Percentiles rank a stretch among this genome's conserved stretches.
phyloP scores from a whole-genome alignment of 345 rosid species.

The Turnera subulata region DNA sequence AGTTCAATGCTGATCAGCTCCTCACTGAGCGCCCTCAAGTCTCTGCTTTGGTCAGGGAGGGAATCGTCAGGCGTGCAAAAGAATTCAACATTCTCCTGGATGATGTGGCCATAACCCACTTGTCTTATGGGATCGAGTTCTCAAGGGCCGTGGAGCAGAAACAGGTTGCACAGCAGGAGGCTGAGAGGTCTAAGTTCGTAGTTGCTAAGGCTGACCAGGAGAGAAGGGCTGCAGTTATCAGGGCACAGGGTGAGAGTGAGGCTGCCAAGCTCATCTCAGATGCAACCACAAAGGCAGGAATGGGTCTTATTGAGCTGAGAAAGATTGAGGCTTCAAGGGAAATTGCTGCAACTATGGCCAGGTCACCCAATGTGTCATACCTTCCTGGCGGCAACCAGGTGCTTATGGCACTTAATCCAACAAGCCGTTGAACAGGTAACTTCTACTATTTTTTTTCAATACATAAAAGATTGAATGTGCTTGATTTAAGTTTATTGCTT shows the following conservation, averaged over 20 bases:
- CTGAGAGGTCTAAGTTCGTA: slow-evolving; percentile 88
- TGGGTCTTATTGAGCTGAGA: slow-evolving; percentile 92
- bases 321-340: slow-evolving; percentile 97
- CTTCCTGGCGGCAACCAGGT: slow-evolving; percentile 87
- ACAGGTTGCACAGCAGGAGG: slow-evolving; percentile 99
- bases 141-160: slow-evolving; percentile 95
- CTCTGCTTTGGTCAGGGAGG: slow-evolving; percentile 76
- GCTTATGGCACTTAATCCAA: slow-evolving; percentile 68
- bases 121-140: slow-evolving; percentile 89
- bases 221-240: slow-evolving; percentile 89
- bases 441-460: background rate
- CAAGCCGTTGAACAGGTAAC: slow-evolving; percentile 29
- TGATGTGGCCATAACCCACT: slow-evolving; percentile 92
- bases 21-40: slow-evolving; percentile 96
- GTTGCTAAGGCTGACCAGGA: slow-evolving; percentile 99
- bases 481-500: background rate
- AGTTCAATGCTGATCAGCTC: slow-evolving; percentile 96
- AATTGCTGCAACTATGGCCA: slow-evolving; percentile 79
- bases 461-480: background rate
- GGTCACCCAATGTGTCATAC: slow-evolving; percentile 82
- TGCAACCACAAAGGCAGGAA: slow-evolving; percentile 75
- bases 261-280: slow-evolving; percentile 86
- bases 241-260: slow-evolving; percentile 99
- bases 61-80: slow-evolving; percentile 68
- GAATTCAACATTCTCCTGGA: slow-evolving; percentile 88